Percentiles rank a stretch among this genome's conserved stretches.
Conservation (phyloP, 2,329 filamentous ascomycete species). For the Calonectria pauciramosa region DNA sequence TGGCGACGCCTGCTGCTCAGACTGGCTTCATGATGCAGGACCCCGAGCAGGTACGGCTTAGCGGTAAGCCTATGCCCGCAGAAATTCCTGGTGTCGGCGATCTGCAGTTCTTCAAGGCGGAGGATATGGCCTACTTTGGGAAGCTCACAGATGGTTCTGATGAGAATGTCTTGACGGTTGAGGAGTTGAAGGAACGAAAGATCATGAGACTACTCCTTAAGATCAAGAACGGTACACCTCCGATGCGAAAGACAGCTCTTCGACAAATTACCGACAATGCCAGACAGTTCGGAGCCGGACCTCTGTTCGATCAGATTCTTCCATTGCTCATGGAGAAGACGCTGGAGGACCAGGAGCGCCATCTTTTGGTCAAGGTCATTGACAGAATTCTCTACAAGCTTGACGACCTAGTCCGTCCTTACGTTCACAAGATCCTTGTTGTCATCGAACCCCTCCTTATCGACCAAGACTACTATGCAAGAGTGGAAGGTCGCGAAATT, state of each 20-base stretch:
- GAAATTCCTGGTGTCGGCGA: conserved; percentile 97
- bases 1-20: conserved; percentile 80
- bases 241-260: conserved; percentile 98
- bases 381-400: conserved; percentile 99
- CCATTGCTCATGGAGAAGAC: conserved; percentile 98
- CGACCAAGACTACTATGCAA: conserved; percentile 98
- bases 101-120: conserved; percentile 97
- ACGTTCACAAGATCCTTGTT: conserved; percentile 97
- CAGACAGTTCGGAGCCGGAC: conserved; percentile 91
- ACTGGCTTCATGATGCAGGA: conserved; percentile 98
- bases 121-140: conserved; percentile 99
- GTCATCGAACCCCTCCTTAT: conserved; percentile 99
- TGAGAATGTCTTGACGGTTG: conserved; percentile 91
- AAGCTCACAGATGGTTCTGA: conserved; percentile 96
- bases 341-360: conserved; percentile 96
- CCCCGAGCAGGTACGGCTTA: conserved; percentile 83
- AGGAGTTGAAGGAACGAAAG: conserved; percentile 97
- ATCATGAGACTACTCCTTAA: conserved; percentile 98
- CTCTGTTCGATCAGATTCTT: conserved; percentile 97
- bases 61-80: conserved; percentile 92
- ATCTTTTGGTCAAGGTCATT: conserved; percentile 98
- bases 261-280: conserved; percentile 98
- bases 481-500: conserved; percentile 97
- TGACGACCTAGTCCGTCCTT: conserved; percentile 94
- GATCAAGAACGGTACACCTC: conserved; percentile 98